Conservation (phyloP, 2,329 filamentous ascomycete species). For the Aureobasidium melanogenum region DNA sequence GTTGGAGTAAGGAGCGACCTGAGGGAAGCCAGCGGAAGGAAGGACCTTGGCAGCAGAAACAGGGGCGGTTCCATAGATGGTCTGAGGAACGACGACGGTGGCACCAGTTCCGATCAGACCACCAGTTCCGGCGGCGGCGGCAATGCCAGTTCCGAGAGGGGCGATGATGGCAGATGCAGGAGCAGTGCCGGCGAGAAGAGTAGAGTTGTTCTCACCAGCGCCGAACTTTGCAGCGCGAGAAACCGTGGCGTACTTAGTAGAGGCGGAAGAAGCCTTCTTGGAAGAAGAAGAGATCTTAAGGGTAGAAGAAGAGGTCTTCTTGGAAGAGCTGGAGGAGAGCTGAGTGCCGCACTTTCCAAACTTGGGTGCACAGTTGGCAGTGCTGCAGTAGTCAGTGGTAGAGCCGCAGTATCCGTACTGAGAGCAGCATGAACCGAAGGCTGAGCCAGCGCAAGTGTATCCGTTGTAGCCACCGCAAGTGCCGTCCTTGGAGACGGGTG, state of each 20-base stretch:
- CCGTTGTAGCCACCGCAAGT: conserved; percentile 15
- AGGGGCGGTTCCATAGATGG: background rate
- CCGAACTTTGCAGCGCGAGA: background rate
- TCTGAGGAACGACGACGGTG: background rate
- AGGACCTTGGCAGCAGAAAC: background rate
- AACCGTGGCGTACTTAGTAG: background rate
- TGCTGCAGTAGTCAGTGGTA: conserved; percentile 9
- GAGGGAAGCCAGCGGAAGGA: conserved; percentile 2
- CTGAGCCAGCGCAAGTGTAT: conserved; percentile 14
- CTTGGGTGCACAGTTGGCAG: background rate
- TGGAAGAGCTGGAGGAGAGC: background rate
- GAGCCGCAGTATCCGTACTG: conserved; percentile 10
- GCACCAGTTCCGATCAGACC: background rate
- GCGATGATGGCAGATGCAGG: background rate
- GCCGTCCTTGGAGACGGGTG: conserved; percentile 14
- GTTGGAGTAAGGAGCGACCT: conserved; percentile 4
- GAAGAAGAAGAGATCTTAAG: background rate
- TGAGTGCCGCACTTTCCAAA: conserved; percentile 4
- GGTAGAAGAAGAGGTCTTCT: background rate
- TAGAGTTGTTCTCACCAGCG: background rate
- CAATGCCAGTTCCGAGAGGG: background rate
- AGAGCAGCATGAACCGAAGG: conserved; percentile 14
- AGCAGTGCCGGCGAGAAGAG: background rate
- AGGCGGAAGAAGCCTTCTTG: background rate
- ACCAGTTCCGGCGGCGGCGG: background rate